These are phyloP conservation scores for Candida hungchunana DNA, from an alignment of 805 yeast genomes.

Conservation along the genomic window DNA sequence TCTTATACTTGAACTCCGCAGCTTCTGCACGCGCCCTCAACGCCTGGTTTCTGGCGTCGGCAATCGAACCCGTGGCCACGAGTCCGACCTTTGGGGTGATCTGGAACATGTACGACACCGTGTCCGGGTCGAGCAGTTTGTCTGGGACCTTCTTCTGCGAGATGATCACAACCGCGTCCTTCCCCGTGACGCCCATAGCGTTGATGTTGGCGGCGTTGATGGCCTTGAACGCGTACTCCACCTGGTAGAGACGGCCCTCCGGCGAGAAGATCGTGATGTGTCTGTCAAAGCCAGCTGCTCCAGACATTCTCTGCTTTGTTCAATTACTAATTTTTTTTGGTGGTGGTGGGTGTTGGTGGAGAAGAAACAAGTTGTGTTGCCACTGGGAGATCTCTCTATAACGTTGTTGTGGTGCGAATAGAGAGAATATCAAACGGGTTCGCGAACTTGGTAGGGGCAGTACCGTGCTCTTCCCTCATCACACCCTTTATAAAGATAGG, in stretches of 20 bases:
- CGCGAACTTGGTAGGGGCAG: neutral
- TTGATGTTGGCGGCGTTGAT: conserved; percentile 90
- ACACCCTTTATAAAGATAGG: too few species aligned
- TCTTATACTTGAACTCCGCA: conserved; percentile 88
- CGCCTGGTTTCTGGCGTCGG: conserved; percentile 91
- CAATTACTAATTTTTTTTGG: too few species aligned
- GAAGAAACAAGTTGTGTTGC: too few species aligned
- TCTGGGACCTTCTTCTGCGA: conserved; percentile 97
- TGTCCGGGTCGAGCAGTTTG: conserved; percentile 79
- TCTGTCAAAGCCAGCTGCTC: conserved; percentile 94
- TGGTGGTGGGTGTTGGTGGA: too few species aligned
- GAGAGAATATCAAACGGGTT: conserved; percentile 1
- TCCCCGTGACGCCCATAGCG: conserved; percentile 81
- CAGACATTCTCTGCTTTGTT: too few species aligned
- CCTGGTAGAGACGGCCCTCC: conserved; percentile 96
- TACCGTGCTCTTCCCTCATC: too few species aligned
- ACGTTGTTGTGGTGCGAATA: too few species aligned
- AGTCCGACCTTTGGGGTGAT: conserved; percentile 81
- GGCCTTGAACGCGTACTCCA: conserved; percentile 97
- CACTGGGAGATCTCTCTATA: too few species aligned
- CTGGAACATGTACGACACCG: conserved; percentile 82
- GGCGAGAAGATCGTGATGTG: conserved; percentile 98
- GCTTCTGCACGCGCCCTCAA: conserved; percentile 92
- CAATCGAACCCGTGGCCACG: conserved; percentile 92
- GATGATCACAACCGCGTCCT: conserved; percentile 80